Percentiles rank a stretch among this genome's conserved stretches.
These are phyloP conservation scores for Leccinum subgranulosum DNA, from an alignment of 768 basidiomycete genomes.

Conservation along the genomic window DNA sequence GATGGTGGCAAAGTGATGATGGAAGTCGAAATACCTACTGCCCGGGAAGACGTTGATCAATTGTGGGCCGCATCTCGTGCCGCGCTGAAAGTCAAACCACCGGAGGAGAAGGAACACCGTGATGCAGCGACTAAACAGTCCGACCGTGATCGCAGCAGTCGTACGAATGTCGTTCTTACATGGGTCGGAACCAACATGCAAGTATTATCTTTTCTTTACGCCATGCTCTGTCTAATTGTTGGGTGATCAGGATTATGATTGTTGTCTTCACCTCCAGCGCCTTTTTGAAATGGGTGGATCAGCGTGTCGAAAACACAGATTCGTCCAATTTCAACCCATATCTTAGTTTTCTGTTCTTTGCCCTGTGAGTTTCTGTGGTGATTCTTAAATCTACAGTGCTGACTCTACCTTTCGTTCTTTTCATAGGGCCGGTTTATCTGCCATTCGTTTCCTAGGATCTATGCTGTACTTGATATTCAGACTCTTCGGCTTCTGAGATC, in stretches of 20 bases:
- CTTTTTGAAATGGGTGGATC: slow-evolving; percentile 70
- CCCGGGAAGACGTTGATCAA: slow-evolving; percentile 83
- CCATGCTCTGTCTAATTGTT: not conserved
- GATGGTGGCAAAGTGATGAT: slow-evolving; percentile 83
- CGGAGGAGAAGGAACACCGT: slow-evolving; percentile 77
- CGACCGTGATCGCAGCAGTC: slow-evolving; percentile 80
- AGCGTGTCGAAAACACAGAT: slow-evolving; percentile 48
- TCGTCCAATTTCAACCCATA: slow-evolving; percentile 83
- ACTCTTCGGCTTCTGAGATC: slow-evolving; percentile 45
- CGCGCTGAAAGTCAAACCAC: slow-evolving; percentile 63
- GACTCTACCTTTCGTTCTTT: not conserved
- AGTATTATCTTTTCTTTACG: slow-evolving; percentile 23
- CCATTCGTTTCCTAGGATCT: slow-evolving; percentile 78
- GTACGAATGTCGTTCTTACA: slow-evolving; percentile 80
- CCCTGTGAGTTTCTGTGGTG: slow-evolving; percentile 39
- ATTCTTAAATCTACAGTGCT: not conserved
- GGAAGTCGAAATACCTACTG: slow-evolving; percentile 82
- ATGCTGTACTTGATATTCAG: slow-evolving; percentile 75
- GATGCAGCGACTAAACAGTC: slow-evolving; percentile 86
- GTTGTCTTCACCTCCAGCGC: slow-evolving; percentile 72
- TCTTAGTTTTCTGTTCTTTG: slow-evolving; percentile 75
- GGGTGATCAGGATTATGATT: slow-evolving; percentile 54
- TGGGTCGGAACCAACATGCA: slow-evolving; percentile 88
- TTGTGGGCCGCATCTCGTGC: slow-evolving; percentile 77
- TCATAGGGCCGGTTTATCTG: slow-evolving; percentile 71